Base-by-base conservation (phyloP, 2,329 filamentous ascomycete genomes). In the Phoma sp. region DNA sequence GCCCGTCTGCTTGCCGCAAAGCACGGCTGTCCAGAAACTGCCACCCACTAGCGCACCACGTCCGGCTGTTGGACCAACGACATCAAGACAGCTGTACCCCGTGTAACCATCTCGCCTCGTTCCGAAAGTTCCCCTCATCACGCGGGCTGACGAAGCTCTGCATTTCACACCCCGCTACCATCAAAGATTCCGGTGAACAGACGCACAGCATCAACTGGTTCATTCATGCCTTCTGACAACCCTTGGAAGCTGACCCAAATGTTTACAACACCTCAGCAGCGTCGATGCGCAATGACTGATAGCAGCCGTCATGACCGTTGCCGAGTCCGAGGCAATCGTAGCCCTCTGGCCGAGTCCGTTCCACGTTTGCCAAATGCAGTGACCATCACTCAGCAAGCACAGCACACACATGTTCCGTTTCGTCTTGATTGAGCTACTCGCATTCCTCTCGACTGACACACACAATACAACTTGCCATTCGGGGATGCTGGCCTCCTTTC, bases 1-100 rank as follows among this genome's bases (percentile, higher is more conserved):
- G 29, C 40, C 43, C 55, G 33, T 45, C 33, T 49, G 27, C 15
- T 27, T 31, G 44, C 35, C 33, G 60, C 68, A 68, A 66, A 69
- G 65, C 62, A 62, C 60, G 45, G 19, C 47, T 58, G 60, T 62
- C 63, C 58, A 70, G 55, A 65, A 32, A 60, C 53, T 62, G 57
- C 55, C 57, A 47, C 64, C 47, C 60, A 59, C 62, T 63, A 65
- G 43, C 60, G 54, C 55, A 63, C 56, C 25, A 49, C 51, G 41
- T 54, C 57, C 60, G 54, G 40, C 57, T 48, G 55, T 48, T 50
- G 56, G 49, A 59, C 68, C 68, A 72, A 71, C 70, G 55, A 63
- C 58, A 65, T 66, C 58, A 46, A 67, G 66, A 67, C 72, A 74
- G 67, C 63, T 71, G 70, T 73, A 65, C 64, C 63, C 53, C 43